Evolutionary conservation across 2,329 filamentous ascomycete genomes (phyloP).

Genomic region (Ampelomyces quisqualis): DNA sequence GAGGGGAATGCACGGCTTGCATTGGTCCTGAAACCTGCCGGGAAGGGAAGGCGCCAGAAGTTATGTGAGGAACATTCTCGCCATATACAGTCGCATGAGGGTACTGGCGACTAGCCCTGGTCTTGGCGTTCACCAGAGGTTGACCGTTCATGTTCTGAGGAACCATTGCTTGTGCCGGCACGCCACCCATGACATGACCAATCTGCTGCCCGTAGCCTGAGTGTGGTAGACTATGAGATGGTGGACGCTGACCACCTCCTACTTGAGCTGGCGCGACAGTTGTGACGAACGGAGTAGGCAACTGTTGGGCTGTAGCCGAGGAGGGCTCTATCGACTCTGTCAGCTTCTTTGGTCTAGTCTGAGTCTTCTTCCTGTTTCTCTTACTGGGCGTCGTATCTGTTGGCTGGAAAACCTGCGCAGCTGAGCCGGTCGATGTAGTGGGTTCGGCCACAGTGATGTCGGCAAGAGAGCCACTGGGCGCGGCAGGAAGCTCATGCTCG

Average conservation of each 20-base stretch:
- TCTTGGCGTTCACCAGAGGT: slow-evolving; percentile 13
- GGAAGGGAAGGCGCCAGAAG: slow-evolving; percentile 11
- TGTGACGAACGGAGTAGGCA: neutral
- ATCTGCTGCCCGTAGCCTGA: slow-evolving; percentile 4
- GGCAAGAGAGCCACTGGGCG: too few relatives aligned
- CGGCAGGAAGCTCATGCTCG: too few relatives aligned
- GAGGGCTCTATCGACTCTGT: slow-evolving; percentile 12
- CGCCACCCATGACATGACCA: slow-evolving; percentile 1
- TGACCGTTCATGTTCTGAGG: slow-evolving; percentile 9
- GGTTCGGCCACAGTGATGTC: too few relatives aligned
- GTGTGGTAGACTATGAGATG: slow-evolving; percentile 3
- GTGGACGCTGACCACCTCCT: too few relatives aligned
- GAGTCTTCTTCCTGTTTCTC: slow-evolving; percentile 6
- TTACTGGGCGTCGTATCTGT: slow-evolving; percentile 13
- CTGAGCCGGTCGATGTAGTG: too few relatives aligned
- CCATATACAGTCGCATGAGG: slow-evolving; percentile 13
- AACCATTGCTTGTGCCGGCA: slow-evolving; percentile 4
- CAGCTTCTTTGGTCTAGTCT: slow-evolving; percentile 6
- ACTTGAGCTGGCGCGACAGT: neutral
- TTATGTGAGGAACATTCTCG: slow-evolving; percentile 23
- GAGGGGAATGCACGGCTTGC: slow-evolving; percentile 17
- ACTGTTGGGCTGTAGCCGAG: neutral
- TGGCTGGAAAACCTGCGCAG: too few relatives aligned
- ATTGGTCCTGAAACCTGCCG: slow-evolving; percentile 16
- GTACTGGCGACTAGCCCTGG: slow-evolving; percentile 7